phyloP scores from a whole-genome alignment of 2,329 filamentous ascomycete genomes.

The Parafenestella ontariensis region DNA sequence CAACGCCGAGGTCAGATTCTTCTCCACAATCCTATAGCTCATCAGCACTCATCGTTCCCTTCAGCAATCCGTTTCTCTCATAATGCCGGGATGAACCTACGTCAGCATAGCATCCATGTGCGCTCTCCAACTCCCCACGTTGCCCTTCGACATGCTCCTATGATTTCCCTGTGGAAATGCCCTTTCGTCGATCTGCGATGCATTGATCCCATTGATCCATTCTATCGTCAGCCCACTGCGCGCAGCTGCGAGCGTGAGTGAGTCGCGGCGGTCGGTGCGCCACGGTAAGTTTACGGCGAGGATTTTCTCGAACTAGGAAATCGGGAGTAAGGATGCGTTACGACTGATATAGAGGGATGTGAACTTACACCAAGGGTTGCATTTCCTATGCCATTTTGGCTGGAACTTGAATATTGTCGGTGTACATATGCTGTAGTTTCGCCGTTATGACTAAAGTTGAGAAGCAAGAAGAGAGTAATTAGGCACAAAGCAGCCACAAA shows the following conservation, averaged over 20 bases:
- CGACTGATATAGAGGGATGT: not conserved
- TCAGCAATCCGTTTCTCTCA: too few species aligned
- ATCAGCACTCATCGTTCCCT: conserved; percentile 1
- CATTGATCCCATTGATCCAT: conserved; percentile 57
- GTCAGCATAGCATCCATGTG: conserved; percentile 35
- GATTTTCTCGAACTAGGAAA: conserved; percentile 59
- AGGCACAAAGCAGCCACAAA: conserved; percentile 12
- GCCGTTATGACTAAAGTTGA: not conserved
- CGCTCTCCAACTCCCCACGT: conserved; percentile 33
- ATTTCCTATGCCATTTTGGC: conserved; percentile 9
- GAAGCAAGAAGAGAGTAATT: conserved; percentile 14
- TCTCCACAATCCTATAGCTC: conserved; percentile 23
- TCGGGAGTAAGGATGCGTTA: not conserved
- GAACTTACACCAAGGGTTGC: conserved; percentile 30
- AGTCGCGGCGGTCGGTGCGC: conserved; percentile 60
- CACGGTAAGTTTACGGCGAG: conserved; percentile 61
- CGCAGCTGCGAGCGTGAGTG: conserved; percentile 57
- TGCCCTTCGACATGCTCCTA: conserved; percentile 26
- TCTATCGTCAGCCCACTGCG: conserved; percentile 55
- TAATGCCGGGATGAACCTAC: too few species aligned
- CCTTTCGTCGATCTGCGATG: conserved; percentile 39
- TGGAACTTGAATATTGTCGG: not conserved
- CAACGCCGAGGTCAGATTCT: conserved; percentile 30
- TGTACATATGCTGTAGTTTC: not conserved
- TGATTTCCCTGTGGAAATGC: conserved; percentile 45